Evolutionary conservation across 768 basidiomycete genomes (phyloP).

Genomic region (Amanita rubescens): DNA sequence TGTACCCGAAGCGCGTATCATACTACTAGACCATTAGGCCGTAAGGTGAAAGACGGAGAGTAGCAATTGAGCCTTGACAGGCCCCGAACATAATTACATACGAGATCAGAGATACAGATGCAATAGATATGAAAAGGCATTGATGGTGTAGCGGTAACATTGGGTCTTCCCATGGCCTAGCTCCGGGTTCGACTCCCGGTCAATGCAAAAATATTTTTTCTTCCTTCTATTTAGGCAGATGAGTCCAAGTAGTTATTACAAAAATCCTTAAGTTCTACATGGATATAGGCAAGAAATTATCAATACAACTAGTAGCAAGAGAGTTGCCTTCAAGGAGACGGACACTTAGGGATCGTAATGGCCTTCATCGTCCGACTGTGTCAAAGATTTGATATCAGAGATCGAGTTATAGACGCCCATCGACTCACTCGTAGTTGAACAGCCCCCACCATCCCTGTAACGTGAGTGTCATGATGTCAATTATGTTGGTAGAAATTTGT

Average conservation of each 20-base stretch:
- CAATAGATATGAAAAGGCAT: slow-evolving; percentile 16
- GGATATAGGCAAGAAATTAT: neutral
- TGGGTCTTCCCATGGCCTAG: slow-evolving; percentile 75
- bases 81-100: too few relatives aligned
- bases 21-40: neutral
- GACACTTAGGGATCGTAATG: slow-evolving; percentile 60
- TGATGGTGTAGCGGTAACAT: slow-evolving; percentile 82
- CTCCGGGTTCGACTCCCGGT: slow-evolving; percentile 50
- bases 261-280: neutral
- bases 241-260: too few relatives aligned
- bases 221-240: neutral
- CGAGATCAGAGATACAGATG: neutral
- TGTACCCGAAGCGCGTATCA: neutral
- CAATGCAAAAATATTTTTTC: slow-evolving; percentile 26
- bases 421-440: slow-evolving; percentile 34
- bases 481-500: neutral
- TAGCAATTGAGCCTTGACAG: too few relatives aligned
- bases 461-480: neutral
- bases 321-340: slow-evolving; percentile 22
- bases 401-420: neutral
- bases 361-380: slow-evolving; percentile 63
- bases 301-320: too few relatives aligned
- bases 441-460: slow-evolving; percentile 41
- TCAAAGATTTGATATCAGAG: neutral
- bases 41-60: too few relatives aligned